These are phyloP conservation scores for Rhodotorula sp. DNA, from an alignment of 1,284 basidiomycete species.

Conservation along the genomic window DNA sequence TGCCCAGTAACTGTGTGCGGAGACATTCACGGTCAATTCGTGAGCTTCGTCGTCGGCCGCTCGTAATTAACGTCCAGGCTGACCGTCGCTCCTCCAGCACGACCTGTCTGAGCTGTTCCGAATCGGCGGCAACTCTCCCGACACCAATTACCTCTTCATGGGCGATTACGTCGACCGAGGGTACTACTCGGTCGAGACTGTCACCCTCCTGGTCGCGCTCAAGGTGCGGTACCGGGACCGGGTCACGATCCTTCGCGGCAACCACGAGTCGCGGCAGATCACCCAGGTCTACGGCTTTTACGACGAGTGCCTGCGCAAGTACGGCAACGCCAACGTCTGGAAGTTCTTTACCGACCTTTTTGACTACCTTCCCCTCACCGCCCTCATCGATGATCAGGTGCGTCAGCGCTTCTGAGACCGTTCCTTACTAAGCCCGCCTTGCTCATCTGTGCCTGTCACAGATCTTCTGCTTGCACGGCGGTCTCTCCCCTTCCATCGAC, in stretches of 20 bases:
- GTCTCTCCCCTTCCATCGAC: conserved; percentile 97
- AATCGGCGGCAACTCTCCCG: conserved; percentile 98
- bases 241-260: conserved; percentile 95
- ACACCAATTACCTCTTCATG: conserved; percentile 99
- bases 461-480: conserved; percentile 99
- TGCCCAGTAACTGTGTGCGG: conserved; percentile 97
- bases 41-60: conserved; percentile 57
- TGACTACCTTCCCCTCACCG: conserved; percentile 94
- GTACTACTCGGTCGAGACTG: conserved; percentile 99
- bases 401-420: conserved; percentile 48
- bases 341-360: conserved; percentile 99
- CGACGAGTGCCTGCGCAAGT: conserved; percentile 98
- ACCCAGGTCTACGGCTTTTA: conserved; percentile 99
- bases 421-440: too few relatives aligned
- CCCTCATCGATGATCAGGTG: conserved; percentile 97
- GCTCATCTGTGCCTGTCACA: conserved; percentile 48
- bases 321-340: conserved; percentile 99
- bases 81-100: conserved; percentile 61
- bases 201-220: conserved; percentile 95
- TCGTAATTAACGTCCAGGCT: background rate
- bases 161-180: conserved; percentile 99
- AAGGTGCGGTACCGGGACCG: conserved; percentile 98
- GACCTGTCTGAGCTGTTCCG: conserved; percentile 99
- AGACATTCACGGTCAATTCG: conserved; percentile 99
- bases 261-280: conserved; percentile 99